Conservation (phyloP, 345 rosid genomes). For the Erodium maritimum region DNA sequence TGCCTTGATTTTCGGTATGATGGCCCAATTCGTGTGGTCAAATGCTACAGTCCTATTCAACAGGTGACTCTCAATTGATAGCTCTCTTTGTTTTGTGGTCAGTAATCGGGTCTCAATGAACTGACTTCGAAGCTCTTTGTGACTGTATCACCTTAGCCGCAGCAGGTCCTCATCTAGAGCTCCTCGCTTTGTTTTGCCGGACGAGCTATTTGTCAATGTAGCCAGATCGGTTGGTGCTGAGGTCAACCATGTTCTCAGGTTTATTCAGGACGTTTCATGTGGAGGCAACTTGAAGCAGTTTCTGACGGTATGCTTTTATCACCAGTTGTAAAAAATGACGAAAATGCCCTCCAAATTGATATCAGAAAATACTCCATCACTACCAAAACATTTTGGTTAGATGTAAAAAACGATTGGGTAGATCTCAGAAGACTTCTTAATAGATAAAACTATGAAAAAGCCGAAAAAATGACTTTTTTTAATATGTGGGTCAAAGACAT, state of each 20-base stretch:
- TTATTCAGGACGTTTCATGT: slow-evolving; percentile 63
- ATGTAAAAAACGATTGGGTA: too few relatives aligned
- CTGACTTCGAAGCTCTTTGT: neutral
- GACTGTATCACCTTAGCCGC: slow-evolving; percentile 8
- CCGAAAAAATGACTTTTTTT: too few relatives aligned
- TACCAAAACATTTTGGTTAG: too few relatives aligned
- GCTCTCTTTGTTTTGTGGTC: neutral
- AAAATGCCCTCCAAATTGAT: too few relatives aligned
- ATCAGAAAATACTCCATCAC: too few relatives aligned
- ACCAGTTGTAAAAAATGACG: too few relatives aligned
- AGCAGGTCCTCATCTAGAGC: slow-evolving; percentile 59
- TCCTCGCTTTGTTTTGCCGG: slow-evolving; percentile 72
- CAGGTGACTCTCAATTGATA: slow-evolving; percentile 22
- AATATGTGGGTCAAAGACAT: too few relatives aligned
- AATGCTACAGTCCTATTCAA: slow-evolving; percentile 56
- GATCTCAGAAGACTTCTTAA: too few relatives aligned
- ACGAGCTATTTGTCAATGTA: slow-evolving; percentile 51
- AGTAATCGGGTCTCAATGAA: neutral
- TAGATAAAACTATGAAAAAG: too few relatives aligned
- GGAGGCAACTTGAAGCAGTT: slow-evolving; percentile 64
- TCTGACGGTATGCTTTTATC: slow-evolving; percentile 54
- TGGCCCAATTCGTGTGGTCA: slow-evolving; percentile 65
- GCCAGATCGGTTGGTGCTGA: slow-evolving; percentile 51
- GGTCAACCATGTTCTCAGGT: slow-evolving; percentile 52
- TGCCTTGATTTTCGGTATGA: slow-evolving; percentile 62